Percentiles rank a stretch among this genome's conserved stretches.
These are phyloP conservation scores for Knoxia roxburghii DNA, from an alignment of 257 asterid genomes.

Conservation along the genomic window DNA sequence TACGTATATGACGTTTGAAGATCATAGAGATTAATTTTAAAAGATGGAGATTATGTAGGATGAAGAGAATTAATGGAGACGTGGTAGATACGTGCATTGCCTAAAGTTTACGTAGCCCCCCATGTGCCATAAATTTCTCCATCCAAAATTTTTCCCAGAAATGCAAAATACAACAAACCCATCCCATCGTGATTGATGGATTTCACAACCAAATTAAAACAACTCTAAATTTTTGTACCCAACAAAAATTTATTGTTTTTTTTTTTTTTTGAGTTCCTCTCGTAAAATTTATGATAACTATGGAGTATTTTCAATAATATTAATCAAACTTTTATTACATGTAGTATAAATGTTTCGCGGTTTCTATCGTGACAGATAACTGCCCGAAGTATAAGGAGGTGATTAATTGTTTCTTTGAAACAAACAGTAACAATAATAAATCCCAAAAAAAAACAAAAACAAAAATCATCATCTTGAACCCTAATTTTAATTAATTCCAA, in stretches of 20 bases:
- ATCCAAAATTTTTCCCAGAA: background rate
- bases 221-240: no score
- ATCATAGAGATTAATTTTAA: no score
- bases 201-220: background rate
- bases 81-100: background rate
- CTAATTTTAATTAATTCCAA: conserved; percentile 12
- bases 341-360: background rate
- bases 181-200: background rate
- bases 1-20: no score
- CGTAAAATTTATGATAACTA: background rate
- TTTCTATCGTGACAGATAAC: background rate
- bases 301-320: no score
- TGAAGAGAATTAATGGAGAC: background rate
- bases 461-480: background rate
- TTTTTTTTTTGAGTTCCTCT: background rate
- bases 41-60: no score
- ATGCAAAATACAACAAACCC: background rate
- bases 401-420: no score
- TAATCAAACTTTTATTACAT: no score
- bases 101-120: background rate
- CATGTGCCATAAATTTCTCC: background rate
- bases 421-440: background rate
- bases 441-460: no score
- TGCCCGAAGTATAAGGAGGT: background rate
- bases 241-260: background rate